Base-by-base conservation (phyloP, 106 monocot genomes). In the Apostasia shenzhenica region DNA sequence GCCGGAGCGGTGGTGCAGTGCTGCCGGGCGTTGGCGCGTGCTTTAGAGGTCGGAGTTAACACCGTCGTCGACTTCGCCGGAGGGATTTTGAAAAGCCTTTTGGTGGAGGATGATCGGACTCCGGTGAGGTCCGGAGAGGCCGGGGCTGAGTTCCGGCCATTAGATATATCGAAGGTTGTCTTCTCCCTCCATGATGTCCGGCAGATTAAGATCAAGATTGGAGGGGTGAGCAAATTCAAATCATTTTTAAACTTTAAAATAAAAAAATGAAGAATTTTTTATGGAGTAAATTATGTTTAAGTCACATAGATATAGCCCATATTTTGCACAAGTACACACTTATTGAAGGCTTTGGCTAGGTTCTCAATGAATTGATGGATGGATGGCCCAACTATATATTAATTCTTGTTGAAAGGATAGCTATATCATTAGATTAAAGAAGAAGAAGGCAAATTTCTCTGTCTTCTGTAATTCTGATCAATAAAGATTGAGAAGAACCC, bases 61-160 rank as follows among this genome's bases (percentile, higher is more conserved):
- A 90, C 83, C 0, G 59, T 83, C 4, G 41, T 51, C 6, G 86
- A 90, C 54, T 83, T 90, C 43, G 72, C 66, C 4, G 83, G 78
- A 81, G 77, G 86, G 56, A 6, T 90, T 53, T 56, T 83, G 73
- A 90, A 90, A 76, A 86, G 90, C 70, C 85, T 9, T 4, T 11
- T 85, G 7, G 51, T 71, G 45, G 76, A 81, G 63, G 90, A 90
- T 59, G 83, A 84, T 41, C 11, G 14, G 65, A 80, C 66, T 37
- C 76, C 90, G 4, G 71, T 90, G 3, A 69, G 90, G 60, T 90
- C 90, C 2, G 77, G 78, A 1, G 66, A 45, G 38, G 39, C 53
- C 0, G 90, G 90, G 6, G 70, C 75, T 0, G 86, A 90, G 79
- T 84, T 79, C 66, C 62, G 67, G 62, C 83, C 86, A 2, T 55